Evolutionary conservation across 163 green algal genomes (phyloP), one percentile per base, ranked within the genome.

Genomic region (Volvox carteri): DNA sequence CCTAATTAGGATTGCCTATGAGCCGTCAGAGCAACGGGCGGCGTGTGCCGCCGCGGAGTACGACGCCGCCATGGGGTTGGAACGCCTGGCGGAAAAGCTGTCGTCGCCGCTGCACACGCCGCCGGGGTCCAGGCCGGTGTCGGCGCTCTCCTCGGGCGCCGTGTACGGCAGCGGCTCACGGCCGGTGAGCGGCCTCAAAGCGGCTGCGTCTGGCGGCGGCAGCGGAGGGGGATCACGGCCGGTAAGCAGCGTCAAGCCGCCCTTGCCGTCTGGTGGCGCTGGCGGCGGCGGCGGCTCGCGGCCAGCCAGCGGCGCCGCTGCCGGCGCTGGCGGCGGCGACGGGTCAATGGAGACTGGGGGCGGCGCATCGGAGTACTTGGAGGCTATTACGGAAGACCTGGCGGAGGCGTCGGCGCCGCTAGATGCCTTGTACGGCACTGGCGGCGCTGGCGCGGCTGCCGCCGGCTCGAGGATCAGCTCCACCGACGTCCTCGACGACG

Each of bases 361-460:
- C 73, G 73, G 42, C 23, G 44, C 73, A 44, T 60, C 73, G 42
- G 84, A 89, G 39, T 89, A 84, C 70, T 54, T 89, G 25, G 70
- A 83, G n/a, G 48, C 50, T 16, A 89, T 89, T 44, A 44, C 84
- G 0, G 84, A 89, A 41, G 84, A 89, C 52, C n/a, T 76, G 70
- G 50, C 52, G 37, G 84, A 84, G 84, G 84, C 65, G n/a, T 79
- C 81, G 16, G 81, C 65, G 18, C 81, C 81, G 30, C 35, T 87
- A 46, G 81, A 87, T 65, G 46, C 46, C 7, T 9, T 87, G 11
- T 79, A 68, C 44, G 25, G 19, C 46, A 42, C 37, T 33, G 35
- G 42, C 0, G n/a, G n/a, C n/a, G n/a, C n/a, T n/a, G n/a, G n/a
- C n/a, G n/a, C n/a, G n/a, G n/a, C n/a, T n/a, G n/a, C n/a, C n/a